Percentiles rank a stretch among this genome's conserved stretches.
These are phyloP conservation scores for Rhododendron molle DNA, from an alignment of 148 eudicot genomes.

Conservation along the genomic window DNA sequence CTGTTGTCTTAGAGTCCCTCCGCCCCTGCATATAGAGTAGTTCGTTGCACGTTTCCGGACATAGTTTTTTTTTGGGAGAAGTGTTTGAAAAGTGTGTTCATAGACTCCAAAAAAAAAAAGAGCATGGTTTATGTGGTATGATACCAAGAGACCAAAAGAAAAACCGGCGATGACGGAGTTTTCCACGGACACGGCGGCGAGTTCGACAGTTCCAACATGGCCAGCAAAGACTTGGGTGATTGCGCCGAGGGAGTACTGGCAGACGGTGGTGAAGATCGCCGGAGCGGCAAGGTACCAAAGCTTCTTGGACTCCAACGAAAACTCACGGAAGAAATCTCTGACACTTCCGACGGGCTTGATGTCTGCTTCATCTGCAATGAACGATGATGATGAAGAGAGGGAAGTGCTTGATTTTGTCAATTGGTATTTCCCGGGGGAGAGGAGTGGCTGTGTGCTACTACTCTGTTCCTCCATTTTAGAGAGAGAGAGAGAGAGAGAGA, in stretches of 20 bases:
- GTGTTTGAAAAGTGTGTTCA: too few species aligned
- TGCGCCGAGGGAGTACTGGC: conserved; percentile 20
- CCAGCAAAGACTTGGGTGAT: conserved; percentile 22
- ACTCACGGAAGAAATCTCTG: conserved; percentile 9
- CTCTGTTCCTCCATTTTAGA: background rate
- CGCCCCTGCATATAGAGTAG: too few species aligned
- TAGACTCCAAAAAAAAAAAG: too few species aligned
- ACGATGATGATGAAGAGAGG: background rate
- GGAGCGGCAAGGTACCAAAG: conserved; percentile 23
- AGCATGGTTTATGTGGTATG: background rate
- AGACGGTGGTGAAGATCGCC: conserved; percentile 16
- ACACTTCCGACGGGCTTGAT: background rate
- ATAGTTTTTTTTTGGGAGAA: too few species aligned
- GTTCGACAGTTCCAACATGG: conserved; percentile 19
- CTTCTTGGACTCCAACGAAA: conserved; percentile 15
- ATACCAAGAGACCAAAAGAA: conserved; percentile 17
- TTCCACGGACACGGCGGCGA: conserved; percentile 18
- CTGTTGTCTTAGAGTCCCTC: too few species aligned
- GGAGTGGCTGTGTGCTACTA: background rate
- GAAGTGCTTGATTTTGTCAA: background rate
- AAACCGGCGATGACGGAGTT: conserved; percentile 19
- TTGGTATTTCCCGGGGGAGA: background rate
- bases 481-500: too few species aligned
- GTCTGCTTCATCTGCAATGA: conserved; percentile 7
- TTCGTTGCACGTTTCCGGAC: too few species aligned